Conservation (phyloP, 2,329 filamentous ascomycete genomes). For the Balansia obtecta region DNA sequence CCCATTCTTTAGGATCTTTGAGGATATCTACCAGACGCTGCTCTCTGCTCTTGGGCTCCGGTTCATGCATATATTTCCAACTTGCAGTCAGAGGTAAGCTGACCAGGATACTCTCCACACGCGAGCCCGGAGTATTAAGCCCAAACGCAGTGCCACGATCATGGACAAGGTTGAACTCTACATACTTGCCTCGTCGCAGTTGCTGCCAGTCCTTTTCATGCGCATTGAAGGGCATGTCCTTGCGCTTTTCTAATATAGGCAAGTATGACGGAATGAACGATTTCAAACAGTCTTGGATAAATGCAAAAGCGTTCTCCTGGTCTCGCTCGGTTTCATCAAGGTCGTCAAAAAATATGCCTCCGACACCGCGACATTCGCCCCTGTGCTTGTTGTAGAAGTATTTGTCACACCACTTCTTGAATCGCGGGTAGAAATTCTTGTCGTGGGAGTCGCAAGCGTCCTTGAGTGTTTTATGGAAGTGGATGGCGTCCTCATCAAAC, state of each 20-base stretch:
- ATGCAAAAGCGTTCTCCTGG: constrained; percentile 80
- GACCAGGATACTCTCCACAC: constrained; percentile 96
- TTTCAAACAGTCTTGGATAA: constrained; percentile 71
- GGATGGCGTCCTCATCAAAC: constrained; percentile 92
- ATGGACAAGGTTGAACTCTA: constrained; percentile 97
- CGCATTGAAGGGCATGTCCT: constrained; percentile 81
- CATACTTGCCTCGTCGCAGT: constrained; percentile 83
- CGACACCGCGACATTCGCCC: constrained; percentile 72
- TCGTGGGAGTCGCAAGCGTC: constrained; percentile 88
- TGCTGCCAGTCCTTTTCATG: constrained; percentile 95
- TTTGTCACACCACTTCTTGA: constrained; percentile 97
- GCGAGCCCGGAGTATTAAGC: constrained; percentile 77
- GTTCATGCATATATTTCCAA: constrained; percentile 94
- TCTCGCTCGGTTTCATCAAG: constrained; percentile 78
- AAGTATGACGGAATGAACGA: constrained; percentile 86
- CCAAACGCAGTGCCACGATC: constrained; percentile 93
- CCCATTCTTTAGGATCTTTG: constrained; percentile 53
- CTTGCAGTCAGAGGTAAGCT: constrained; percentile 83
- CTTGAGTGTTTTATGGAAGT: constrained; percentile 93
- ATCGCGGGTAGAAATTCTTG: constrained; percentile 79
- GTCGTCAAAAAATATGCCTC: constrained; percentile 98
- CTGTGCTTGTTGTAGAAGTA: constrained; percentile 95
- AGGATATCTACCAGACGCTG: constrained; percentile 66
- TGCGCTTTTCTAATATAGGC: constrained; percentile 76
- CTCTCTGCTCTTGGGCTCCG: constrained; percentile 63